Conservation (phyloP, 805 yeast genomes). For the Metschnikowia cerradonensis region DNA sequence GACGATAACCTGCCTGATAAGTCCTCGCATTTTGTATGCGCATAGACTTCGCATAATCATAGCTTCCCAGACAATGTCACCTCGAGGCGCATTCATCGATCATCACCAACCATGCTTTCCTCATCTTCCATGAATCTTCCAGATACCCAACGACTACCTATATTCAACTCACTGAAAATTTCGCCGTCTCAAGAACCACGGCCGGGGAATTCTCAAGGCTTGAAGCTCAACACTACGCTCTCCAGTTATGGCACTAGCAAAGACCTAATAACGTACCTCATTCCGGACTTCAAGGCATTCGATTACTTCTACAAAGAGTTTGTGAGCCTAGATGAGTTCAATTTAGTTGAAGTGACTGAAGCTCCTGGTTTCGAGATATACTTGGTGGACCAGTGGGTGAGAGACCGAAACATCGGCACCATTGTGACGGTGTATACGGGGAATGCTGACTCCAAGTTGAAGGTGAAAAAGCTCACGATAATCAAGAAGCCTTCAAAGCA, state of each 20-base stretch:
- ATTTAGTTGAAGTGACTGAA: constrained; percentile 41
- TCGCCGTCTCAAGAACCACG: not conserved
- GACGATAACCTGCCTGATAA: not conserved
- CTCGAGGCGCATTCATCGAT: not conserved
- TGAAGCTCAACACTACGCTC: not conserved
- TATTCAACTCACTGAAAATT: not conserved
- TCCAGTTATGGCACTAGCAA: constrained; percentile 6
- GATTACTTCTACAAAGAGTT: constrained; percentile 42
- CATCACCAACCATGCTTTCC: not conserved
- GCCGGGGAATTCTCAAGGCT: not conserved
- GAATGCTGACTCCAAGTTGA: constrained; percentile 57
- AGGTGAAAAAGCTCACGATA: constrained; percentile 54
- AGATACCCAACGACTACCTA: constrained; percentile 2
- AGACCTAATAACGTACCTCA: constrained; percentile 33
- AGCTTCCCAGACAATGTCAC: not conserved
- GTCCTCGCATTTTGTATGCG: not conserved
- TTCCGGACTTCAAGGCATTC: constrained; percentile 59
- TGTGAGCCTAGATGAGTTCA: constrained; percentile 31
- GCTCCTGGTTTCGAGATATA: constrained; percentile 82
- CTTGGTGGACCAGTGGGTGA: constrained; percentile 92
- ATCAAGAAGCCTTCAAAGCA: constrained; percentile 42
- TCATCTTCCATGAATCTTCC: not conserved
- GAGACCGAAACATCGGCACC: constrained; percentile 61
- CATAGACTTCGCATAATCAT: not conserved
- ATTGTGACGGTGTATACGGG: constrained; percentile 86